These are phyloP conservation scores for Thelonectria blattea DNA, from an alignment of 2,329 filamentous ascomycete species.

Conservation along the genomic window DNA sequence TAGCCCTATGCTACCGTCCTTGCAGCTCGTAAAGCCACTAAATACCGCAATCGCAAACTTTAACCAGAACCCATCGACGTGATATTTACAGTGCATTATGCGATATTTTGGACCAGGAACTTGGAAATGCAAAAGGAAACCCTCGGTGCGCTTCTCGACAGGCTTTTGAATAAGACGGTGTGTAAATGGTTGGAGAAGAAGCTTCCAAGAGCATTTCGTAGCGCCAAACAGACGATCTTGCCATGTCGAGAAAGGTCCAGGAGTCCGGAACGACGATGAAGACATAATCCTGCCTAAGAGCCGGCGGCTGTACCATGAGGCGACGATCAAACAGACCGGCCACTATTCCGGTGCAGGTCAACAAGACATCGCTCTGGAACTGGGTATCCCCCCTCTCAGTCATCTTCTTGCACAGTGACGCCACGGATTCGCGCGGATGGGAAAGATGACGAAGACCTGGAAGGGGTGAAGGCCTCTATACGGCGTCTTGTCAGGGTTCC, in stretches of 20 bases:
- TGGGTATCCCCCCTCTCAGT: background rate
- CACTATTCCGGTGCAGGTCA: background rate
- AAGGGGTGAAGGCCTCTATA: background rate
- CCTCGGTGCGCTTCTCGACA: no score
- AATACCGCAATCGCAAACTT: no score
- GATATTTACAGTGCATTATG: no score
- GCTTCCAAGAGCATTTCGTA: no score
- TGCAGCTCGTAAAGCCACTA: no score
- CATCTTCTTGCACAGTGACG: conserved; percentile 1
- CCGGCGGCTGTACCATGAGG: background rate
- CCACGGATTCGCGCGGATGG: background rate
- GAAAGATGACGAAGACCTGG: conserved; percentile 3
- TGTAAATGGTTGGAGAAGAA: no score
- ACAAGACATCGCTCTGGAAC: background rate
- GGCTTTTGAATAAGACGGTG: no score
- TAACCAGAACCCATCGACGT: no score
- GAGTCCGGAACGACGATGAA: conserved; percentile 13
- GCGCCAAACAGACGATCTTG: no score
- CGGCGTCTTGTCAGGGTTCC: background rate
- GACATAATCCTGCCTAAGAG: conserved; percentile 2
- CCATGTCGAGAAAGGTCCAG: conserved; percentile 14
- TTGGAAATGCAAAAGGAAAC: no score
- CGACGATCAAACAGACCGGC: background rate
- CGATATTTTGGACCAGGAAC: no score
- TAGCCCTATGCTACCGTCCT: no score